Percentiles rank a stretch among this genome's conserved stretches.
phyloP scores from a whole-genome alignment of 1,139 yeast genomes.

The Taiozyma sp. region DNA sequence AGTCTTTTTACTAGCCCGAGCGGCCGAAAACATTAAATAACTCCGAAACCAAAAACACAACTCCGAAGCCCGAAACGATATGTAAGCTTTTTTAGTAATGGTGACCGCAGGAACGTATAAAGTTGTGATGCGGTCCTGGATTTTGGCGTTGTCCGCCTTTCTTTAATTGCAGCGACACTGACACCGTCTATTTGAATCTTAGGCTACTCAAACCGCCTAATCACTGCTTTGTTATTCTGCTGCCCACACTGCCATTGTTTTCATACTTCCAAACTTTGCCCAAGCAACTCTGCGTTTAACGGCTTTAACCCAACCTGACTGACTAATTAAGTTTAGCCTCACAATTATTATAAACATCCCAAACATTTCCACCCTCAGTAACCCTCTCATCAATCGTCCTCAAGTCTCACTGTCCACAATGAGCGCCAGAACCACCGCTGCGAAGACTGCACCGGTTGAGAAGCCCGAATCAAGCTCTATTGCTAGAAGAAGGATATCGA shows the following conservation, averaged over 20 bases:
- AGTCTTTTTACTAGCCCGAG: neutral
- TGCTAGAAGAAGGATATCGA: constrained; percentile 22
- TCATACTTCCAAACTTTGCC: neutral
- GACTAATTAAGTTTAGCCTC: neutral
- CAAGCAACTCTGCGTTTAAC: neutral
- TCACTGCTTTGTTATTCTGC: neutral
- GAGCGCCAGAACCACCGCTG: neutral
- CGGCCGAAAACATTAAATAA: neutral
- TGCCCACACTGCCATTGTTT: neutral
- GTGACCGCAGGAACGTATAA: neutral
- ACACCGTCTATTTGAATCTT: neutral
- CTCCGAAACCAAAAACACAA: neutral
- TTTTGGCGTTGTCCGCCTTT: neutral
- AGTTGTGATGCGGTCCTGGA: neutral
- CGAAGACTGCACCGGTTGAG: neutral
- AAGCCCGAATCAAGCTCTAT: neutral
- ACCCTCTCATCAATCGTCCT: neutral
- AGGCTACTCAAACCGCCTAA: neutral
- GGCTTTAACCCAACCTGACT: neutral
- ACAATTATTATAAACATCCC: neutral
- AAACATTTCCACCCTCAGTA: neutral
- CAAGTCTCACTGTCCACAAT: neutral
- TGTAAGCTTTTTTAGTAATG: neutral
- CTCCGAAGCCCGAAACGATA: neutral
- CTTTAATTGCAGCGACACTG: no score